Conservation (phyloP, 305 asterid genomes). For the Andrographis paniculata region DNA sequence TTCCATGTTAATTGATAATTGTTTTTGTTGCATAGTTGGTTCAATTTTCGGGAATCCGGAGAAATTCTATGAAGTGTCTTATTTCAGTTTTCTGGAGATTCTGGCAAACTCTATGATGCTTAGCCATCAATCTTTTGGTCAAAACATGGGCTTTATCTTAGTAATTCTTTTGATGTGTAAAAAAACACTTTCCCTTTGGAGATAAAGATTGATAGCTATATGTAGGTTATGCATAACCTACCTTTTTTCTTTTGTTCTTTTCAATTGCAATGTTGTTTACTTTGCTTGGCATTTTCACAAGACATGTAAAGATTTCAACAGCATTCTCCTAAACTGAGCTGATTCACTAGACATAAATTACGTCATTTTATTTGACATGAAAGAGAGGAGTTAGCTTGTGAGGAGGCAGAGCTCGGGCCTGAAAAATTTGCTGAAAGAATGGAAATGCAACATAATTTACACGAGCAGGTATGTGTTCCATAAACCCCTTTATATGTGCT, state of each 20-base stretch:
- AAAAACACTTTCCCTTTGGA: not conserved
- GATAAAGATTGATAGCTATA: not conserved
- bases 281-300: not conserved
- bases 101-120: not conserved
- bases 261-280: not conserved
- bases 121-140: not conserved
- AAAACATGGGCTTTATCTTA: not conserved
- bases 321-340: no score
- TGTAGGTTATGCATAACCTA: not conserved
- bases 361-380: conserved; percentile 18
- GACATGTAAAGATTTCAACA: no score
- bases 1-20: not conserved
- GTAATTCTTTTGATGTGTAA: not conserved
- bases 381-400: conserved; percentile 93
- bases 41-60: no score
- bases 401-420: conserved; percentile 90
- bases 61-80: no score
- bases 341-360: no score
- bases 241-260: no score
- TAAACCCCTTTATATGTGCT: not conserved
- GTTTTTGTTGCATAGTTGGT: not conserved
- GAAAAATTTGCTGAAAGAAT: conserved; percentile 50
- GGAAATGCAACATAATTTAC: conserved; percentile 46
- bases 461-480: conserved; percentile 40
- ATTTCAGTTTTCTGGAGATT: no score